Percentiles rank a stretch among this genome's conserved stretches.
Evolutionary conservation across 345 rosid species (phyloP).

Genomic region (Geranium brycei): DNA sequence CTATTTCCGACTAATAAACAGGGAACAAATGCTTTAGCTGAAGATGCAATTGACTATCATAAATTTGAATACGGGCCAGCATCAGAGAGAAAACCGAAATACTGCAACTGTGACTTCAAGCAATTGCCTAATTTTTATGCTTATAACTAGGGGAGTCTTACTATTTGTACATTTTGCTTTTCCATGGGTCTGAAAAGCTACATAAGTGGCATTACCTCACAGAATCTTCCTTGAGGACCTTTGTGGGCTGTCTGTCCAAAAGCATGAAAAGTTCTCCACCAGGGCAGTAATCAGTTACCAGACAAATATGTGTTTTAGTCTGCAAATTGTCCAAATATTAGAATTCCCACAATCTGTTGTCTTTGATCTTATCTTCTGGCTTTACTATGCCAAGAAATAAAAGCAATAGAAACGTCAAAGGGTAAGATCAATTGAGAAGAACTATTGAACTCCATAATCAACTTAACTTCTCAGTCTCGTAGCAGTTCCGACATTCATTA

Average conservation of each 20-base stretch:
- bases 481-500: background rate
- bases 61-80: too few relatives aligned
- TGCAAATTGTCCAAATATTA: conserved; percentile 24
- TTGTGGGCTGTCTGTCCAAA: conserved; percentile 67
- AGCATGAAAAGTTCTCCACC: conserved; percentile 96
- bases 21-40: too few relatives aligned
- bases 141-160: too few relatives aligned
- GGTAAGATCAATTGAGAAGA: background rate
- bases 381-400: background rate
- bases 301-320: conserved; percentile 91
- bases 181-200: too few relatives aligned
- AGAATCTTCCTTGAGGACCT: conserved; percentile 88
- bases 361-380: background rate
- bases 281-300: conserved; percentile 83
- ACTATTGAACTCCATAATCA: background rate
- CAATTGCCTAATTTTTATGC: too few relatives aligned
- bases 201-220: conserved; percentile 34
- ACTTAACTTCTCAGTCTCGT: background rate
- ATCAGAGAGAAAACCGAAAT: too few relatives aligned
- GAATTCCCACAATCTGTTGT: background rate
- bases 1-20: too few relatives aligned
- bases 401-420: background rate
- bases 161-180: too few relatives aligned
- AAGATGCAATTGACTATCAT: too few relatives aligned
- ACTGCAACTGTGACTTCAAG: too few relatives aligned